phyloP scores from a whole-genome alignment of 495 filamentous ascomycete species.

The Trypethelium eluteriae region DNA sequence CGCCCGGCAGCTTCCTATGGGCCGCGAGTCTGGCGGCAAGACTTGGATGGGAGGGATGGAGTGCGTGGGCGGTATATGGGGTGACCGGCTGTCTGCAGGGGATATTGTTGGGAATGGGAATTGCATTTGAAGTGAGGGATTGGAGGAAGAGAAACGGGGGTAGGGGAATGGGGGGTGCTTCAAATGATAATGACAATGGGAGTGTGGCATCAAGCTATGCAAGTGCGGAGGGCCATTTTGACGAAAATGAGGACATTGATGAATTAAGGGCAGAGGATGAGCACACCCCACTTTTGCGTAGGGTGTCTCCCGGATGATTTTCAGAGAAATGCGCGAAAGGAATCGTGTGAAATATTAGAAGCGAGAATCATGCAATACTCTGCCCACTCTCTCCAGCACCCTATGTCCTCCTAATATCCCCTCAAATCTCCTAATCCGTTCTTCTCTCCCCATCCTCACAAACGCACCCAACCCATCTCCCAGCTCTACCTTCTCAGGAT shows the following conservation, averaged over 20 bases:
- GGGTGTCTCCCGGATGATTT: neutral
- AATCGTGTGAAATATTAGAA: neutral
- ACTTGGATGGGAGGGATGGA: conserved; percentile 80
- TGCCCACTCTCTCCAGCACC: conserved; percentile 22
- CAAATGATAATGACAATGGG: conserved; percentile 8
- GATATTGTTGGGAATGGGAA: conserved; percentile 66
- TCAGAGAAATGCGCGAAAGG: too few species aligned
- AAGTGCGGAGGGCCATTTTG: neutral
- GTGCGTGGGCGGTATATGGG: conserved; percentile 83
- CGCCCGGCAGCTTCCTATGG: conserved; percentile 83
- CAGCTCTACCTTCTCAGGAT: neutral
- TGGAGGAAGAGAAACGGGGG: conserved; percentile 22
- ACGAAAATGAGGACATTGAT: conserved; percentile 13
- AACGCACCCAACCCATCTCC: neutral
- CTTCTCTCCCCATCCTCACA: conserved; percentile 10
- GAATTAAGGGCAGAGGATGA: conserved; percentile 15
- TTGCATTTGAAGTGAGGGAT: conserved; percentile 60
- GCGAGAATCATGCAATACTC: neutral
- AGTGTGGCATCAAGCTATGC: neutral
- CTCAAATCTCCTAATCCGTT: conserved; percentile 7
- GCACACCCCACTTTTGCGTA: conserved; percentile 22
- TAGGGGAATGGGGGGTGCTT: conserved; percentile 10
- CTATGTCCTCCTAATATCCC: conserved; percentile 20
- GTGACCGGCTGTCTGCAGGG: conserved; percentile 84
- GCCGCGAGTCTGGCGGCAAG: conserved; percentile 74